A percentile compares a stretch with the other conserved stretches of the same genome.
phyloP scores from a whole-genome alignment of 345 rosid species.

The Trapa incisa region DNA sequence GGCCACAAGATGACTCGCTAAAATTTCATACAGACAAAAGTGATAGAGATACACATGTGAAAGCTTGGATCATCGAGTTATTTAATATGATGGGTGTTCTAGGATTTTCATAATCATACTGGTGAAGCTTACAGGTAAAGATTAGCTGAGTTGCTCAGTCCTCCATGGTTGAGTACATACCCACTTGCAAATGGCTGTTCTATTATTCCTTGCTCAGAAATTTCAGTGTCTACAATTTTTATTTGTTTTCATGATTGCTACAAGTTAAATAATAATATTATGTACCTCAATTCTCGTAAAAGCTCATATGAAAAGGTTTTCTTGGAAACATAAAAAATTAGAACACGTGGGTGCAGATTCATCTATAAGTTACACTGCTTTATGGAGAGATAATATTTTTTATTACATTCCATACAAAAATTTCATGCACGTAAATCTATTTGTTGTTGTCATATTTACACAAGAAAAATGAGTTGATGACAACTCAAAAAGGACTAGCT shows the following conservation, averaged over 20 bases:
- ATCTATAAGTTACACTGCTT: not conserved
- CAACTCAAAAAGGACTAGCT: not conserved
- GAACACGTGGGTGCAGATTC: not conserved
- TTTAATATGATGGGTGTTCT: not conserved
- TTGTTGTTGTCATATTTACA: not conserved
- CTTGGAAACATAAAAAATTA: not conserved
- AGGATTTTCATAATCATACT: too few relatives aligned
- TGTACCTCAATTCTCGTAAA: not conserved
- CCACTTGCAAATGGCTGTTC: not conserved
- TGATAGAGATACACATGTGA: not conserved
- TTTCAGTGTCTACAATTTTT: not conserved
- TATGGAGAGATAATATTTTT: not conserved
- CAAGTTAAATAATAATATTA: not conserved
- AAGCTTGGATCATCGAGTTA: not conserved
- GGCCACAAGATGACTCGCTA: too few relatives aligned
- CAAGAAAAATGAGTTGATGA: not conserved
- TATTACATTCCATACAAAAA: not conserved
- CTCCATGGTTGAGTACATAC: constrained; percentile 7
- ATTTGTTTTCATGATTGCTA: not conserved
- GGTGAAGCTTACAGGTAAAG: not conserved
- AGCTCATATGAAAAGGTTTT: not conserved
- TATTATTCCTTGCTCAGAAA: not conserved
- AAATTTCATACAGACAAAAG: not conserved
- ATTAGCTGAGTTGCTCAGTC: constrained; percentile 4
- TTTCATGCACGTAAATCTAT: not conserved